Evolutionary conservation across 352 stramenopile genomes (phyloP).

Genomic region (Saprolegnia diclina): DNA sequence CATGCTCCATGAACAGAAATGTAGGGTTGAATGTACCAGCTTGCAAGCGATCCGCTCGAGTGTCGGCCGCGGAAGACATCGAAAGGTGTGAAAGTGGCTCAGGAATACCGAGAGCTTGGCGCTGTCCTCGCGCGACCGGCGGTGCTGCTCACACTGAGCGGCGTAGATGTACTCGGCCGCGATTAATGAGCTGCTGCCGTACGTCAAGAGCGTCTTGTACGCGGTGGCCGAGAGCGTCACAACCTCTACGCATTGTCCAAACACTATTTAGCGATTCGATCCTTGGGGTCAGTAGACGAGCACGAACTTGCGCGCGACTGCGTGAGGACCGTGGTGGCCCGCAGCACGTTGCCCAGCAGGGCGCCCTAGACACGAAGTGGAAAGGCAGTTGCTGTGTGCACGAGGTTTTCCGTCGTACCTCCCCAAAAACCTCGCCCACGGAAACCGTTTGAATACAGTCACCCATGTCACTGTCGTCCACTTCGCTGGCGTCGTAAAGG

Average conservation of each 20-base stretch:
- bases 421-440: conserved; percentile 18
- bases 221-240: conserved; percentile 1
- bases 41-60: not conserved
- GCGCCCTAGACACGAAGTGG: not conserved
- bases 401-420: not conserved
- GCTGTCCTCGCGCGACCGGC: not conserved
- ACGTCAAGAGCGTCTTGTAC: not conserved
- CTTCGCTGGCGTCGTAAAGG: not conserved
- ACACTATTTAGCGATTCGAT: not conserved
- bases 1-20: too few relatives aligned
- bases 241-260: conserved; percentile 10
- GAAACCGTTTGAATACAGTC: conserved; percentile 6
- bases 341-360: not conserved
- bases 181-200: not conserved
- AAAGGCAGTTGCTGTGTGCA: too few relatives aligned
- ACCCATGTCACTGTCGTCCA: not conserved
- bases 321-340: conserved; percentile 5
- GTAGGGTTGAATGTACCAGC: conserved; percentile 1
- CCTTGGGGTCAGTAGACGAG: not conserved
- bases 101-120: conserved; percentile 2
- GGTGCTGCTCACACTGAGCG: conserved; percentile 7
- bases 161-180: conserved; percentile 9
- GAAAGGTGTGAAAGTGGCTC: conserved; percentile 5
- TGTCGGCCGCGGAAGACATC: not conserved
- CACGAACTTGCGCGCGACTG: conserved; percentile 22